A percentile compares a stretch with the other conserved stretches of the same genome.
Conservation (phyloP, 2,329 filamentous ascomycete species). For the Fusarium sp. region DNA sequence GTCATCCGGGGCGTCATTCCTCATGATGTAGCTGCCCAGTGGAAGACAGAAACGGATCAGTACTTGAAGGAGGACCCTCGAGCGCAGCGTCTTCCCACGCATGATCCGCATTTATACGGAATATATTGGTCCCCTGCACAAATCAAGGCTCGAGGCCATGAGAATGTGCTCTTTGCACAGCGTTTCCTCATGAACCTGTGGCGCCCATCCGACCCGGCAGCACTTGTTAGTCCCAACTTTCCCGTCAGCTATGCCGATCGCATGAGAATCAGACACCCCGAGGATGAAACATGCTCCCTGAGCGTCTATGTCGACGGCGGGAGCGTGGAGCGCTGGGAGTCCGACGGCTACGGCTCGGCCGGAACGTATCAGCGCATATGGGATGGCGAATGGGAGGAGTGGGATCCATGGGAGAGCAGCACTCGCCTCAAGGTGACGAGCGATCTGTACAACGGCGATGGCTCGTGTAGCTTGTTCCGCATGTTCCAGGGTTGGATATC, state of each 20-base stretch:
- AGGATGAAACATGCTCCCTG: constrained; percentile 65
- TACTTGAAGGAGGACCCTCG: constrained; percentile 65
- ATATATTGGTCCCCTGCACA: constrained; percentile 57
- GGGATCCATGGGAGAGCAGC: constrained; percentile 80
- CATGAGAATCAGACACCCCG: constrained; percentile 63
- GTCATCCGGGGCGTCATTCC: constrained; percentile 50
- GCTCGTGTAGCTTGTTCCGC: constrained; percentile 79
- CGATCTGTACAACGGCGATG: constrained; percentile 79
- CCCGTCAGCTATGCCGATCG: constrained; percentile 73
- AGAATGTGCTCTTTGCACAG: constrained; percentile 54
- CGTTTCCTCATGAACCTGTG: constrained; percentile 60
- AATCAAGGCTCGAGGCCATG: constrained; percentile 54
- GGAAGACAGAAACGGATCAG: constrained; percentile 63
- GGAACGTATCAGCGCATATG: constrained; percentile 76
- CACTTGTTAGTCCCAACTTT: constrained; percentile 56
- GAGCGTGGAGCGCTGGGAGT: constrained; percentile 75
- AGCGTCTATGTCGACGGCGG: constrained; percentile 74
- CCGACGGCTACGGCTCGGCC: constrained; percentile 67
- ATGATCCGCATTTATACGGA: constrained; percentile 50
- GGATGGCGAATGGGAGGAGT: constrained; percentile 78
- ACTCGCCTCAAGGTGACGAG: constrained; percentile 72
- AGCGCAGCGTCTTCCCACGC: constrained; percentile 47
- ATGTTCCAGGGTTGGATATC: constrained; percentile 84
- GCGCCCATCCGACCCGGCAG: constrained; percentile 52
- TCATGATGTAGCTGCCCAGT: constrained; percentile 47